Conservation (phyloP, 441 rosid genomes). For the Metrosideros polymorpha region DNA sequence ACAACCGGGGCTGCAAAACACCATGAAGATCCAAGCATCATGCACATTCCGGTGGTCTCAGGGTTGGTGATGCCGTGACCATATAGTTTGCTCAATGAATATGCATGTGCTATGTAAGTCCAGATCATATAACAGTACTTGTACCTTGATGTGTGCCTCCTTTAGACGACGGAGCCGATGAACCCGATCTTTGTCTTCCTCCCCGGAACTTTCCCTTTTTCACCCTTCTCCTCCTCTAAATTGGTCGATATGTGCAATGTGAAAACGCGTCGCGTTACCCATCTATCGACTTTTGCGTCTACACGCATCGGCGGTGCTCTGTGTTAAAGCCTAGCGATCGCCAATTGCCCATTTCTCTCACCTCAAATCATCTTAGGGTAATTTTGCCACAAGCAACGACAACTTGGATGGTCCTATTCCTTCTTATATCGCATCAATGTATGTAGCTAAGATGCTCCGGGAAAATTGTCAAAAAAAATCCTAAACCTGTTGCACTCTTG, state of each 20-base stretch:
- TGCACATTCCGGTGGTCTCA: neutral
- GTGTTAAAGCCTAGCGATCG: too few species aligned
- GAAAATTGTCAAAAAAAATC: neutral
- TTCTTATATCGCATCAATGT: too few species aligned
- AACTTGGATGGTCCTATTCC: too few species aligned
- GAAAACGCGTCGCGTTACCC: neutral
- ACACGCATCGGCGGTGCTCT: too few species aligned
- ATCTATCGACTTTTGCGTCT: too few species aligned
- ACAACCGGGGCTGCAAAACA: rapidly evolving
- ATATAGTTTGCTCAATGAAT: neutral
- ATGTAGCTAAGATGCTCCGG: too few species aligned
- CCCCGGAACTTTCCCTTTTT: neutral
- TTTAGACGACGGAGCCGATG: rapidly evolving
- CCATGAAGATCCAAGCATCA: neutral
- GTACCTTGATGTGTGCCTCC: neutral
- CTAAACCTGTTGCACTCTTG: rapidly evolving
- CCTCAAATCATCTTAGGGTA: too few species aligned
- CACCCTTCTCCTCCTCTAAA: neutral
- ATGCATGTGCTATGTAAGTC: neutral
- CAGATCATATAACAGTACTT: neutral
- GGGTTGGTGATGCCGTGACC: too few species aligned
- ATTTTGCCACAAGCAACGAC: too few species aligned
- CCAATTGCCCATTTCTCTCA: too few species aligned
- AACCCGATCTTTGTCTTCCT: neutral
- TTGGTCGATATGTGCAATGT: rapidly evolving